Base-by-base conservation (phyloP, 2,329 filamentous ascomycete genomes). In the Trichoderma cornu-damae region DNA sequence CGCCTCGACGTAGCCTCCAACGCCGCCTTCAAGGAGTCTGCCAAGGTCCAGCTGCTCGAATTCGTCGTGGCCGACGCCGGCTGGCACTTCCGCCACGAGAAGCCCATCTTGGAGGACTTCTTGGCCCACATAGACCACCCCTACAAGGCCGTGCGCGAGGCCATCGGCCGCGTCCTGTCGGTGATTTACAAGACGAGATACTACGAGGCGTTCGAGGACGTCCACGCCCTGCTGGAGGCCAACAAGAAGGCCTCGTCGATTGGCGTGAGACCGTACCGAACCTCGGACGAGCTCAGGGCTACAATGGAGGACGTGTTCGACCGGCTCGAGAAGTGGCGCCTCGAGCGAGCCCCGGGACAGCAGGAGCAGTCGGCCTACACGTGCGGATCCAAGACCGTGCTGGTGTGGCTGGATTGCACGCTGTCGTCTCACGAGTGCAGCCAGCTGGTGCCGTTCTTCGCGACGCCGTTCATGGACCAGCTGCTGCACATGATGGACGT, bases 401-500 rank as follows among this genome's bases (percentile, higher is more conserved):
- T 99, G 1, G 84, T 94, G 44, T 99, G 94, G 94, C 83, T 99
- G 4, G 94, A 99, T 72, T 88, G 85, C 48, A 94, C 90, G 14
- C 79, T 99, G 3, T 90, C 89, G 2, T 96, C 90, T 0, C 89
- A 95, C 62, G 94, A 97, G 70, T 99, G 94, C 73, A 96, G 85
- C 0, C 88, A 94, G 68, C 82, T 99, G 12, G 84, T 95, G 16
- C 85, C 87, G 3, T 97, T 96, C 80, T 97, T 99, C 77, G 88
- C 91, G 0, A 82, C 89, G 34, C 80, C 88, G 0, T 93, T 97
- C 68, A 94, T 96, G 70, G 89, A 94, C 66, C 89, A 96, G 70
- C 82, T 99, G 12, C 77, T 99, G 52, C 92, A 99, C 77, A 99
- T 99, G 94, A 99, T 99, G 93, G 94, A 99, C 68, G 90, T 99